Evolutionary conservation across 176 grass and related monocot species (phyloP).

Genomic region (Echinochloa phyllopogon): DNA sequence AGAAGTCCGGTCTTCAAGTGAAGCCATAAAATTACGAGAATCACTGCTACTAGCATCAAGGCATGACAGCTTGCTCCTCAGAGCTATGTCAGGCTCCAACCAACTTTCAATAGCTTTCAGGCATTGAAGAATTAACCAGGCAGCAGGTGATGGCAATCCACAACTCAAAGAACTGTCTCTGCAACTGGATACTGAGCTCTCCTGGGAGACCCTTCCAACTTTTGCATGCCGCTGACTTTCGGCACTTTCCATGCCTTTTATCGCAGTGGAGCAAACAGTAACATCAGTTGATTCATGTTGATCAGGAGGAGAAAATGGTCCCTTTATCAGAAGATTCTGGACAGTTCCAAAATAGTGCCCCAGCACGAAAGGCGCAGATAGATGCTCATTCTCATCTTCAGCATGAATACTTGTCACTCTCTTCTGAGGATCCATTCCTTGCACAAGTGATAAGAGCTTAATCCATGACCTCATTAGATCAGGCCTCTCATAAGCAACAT

Average conservation of each 20-base stretch:
- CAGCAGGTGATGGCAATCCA: slow-evolving; percentile 54
- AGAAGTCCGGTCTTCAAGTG: slow-evolving; percentile 58
- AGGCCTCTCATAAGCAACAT: slow-evolving; percentile 82
- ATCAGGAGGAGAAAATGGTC: slow-evolving; percentile 71
- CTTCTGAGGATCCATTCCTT: slow-evolving; percentile 96
- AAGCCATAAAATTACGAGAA: slow-evolving; percentile 43
- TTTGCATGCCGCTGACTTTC: slow-evolving; percentile 86
- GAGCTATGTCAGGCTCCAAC: slow-evolving; percentile 60
- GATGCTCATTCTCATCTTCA: slow-evolving; percentile 94
- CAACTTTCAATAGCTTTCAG: slow-evolving; percentile 85
- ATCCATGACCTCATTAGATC: slow-evolving; percentile 89
- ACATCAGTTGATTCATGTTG: slow-evolving; percentile 74
- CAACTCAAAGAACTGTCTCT: slow-evolving; percentile 35
- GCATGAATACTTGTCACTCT: slow-evolving; percentile 73
- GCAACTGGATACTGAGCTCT: slow-evolving; percentile 47
- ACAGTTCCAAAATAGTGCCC: slow-evolving; percentile 76
- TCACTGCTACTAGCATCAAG: slow-evolving; percentile 51
- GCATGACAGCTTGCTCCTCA: slow-evolving; percentile 52
- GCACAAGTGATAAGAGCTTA: slow-evolving; percentile 76
- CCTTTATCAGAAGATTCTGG: slow-evolving; percentile 79
- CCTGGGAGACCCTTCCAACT: slow-evolving; percentile 81
- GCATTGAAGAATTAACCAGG: slow-evolving; percentile 77
- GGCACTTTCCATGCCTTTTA: slow-evolving; percentile 58
- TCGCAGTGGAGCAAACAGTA: slow-evolving; percentile 59
- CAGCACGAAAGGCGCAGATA: slow-evolving; percentile 72